Conservation (phyloP, 2,329 filamentous ascomycete species). For the Claviceps sp. region DNA sequence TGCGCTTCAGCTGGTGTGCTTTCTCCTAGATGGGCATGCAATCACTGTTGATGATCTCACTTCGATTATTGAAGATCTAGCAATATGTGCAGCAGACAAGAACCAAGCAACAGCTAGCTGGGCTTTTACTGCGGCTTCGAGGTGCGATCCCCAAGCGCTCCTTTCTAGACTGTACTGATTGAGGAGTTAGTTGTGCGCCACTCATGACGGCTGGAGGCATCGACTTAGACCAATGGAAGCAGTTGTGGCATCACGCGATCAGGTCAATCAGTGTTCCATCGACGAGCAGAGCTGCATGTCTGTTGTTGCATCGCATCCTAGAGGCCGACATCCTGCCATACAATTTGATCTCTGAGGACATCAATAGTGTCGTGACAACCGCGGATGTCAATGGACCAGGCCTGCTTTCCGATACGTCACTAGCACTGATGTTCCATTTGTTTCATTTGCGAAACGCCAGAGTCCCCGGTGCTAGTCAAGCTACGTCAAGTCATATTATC, state of each 20-base stretch:
- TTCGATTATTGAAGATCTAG: conserved; percentile 44
- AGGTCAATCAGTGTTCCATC: conserved; percentile 56
- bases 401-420: conserved; percentile 63
- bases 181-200: conserved; percentile 17
- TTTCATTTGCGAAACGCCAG: conserved; percentile 52
- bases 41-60: conserved; percentile 37
- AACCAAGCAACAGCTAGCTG: conserved; percentile 55
- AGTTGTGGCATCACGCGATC: conserved; percentile 61
- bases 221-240: conserved; percentile 44
- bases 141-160: conserved; percentile 35
- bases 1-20: conserved; percentile 44
- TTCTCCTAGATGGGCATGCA: conserved; percentile 35
- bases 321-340: conserved; percentile 52
- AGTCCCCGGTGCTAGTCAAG: conserved; percentile 53
- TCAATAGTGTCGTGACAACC: conserved; percentile 59
- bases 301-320: conserved; percentile 57
- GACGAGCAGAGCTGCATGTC: conserved; percentile 65
- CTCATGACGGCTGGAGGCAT: conserved; percentile 20
- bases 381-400: conserved; percentile 74
- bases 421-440: conserved; percentile 58
- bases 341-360: conserved; percentile 51
- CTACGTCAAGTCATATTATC: conserved; percentile 57
- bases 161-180: conserved; percentile 9
- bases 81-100: conserved; percentile 53
- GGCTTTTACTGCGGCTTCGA: conserved; percentile 71